Percentiles rank a stretch among this genome's conserved stretches.
Evolutionary conservation across 345 rosid species (phyloP).

Genomic region (Adansonia digitata): DNA sequence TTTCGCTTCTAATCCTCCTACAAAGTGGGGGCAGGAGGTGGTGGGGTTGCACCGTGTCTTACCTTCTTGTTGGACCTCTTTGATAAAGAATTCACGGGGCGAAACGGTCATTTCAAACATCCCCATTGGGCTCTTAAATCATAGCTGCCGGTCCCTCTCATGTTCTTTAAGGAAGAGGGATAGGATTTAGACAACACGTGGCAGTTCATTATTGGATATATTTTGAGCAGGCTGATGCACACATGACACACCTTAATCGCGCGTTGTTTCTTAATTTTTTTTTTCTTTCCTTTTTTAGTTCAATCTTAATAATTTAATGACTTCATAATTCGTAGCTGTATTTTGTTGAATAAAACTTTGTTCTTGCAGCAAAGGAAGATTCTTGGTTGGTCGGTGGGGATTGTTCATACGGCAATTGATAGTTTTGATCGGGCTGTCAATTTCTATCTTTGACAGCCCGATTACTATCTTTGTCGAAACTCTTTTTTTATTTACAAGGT

Average conservation of each 20-base stretch:
- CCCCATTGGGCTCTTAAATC: neutral
- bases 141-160: neutral
- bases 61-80: too few relatives aligned
- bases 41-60: too few relatives aligned
- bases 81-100: too few relatives aligned
- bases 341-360: neutral
- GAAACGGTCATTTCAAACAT: neutral
- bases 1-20: neutral
- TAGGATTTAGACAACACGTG: neutral
- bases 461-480: neutral
- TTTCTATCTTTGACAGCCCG: slow-evolving; percentile 18
- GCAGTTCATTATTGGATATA: neutral
- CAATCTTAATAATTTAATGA: neutral
- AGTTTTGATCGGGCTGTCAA: slow-evolving; percentile 19
- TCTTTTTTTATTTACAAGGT: neutral
- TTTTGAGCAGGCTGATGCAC: neutral
- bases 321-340: neutral
- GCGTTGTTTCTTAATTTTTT: neutral
- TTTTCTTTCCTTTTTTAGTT: neutral
- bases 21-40: too few relatives aligned
- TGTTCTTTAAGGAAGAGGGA: neutral
- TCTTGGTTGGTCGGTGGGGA: slow-evolving; percentile 9
- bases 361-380: slow-evolving; percentile 12
- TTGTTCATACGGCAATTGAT: too few relatives aligned
- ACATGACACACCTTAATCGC: neutral